These are phyloP conservation scores for Linaria vulgaris DNA, from an alignment of 257 asterid species.

Conservation along the genomic window DNA sequence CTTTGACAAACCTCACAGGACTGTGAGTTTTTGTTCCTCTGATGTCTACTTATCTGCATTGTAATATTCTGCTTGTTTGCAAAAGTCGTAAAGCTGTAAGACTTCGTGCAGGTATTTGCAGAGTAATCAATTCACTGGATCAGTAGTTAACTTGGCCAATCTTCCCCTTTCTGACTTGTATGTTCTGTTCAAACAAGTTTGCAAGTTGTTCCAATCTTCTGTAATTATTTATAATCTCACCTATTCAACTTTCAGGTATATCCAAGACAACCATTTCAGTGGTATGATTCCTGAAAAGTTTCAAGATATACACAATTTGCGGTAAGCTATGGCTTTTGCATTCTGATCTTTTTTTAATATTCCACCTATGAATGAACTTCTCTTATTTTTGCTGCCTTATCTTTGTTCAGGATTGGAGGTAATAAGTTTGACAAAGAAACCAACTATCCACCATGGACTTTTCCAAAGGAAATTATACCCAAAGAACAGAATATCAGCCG, in stretches of 20 bases:
- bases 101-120: constrained; percentile 65
- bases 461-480: constrained; percentile 55
- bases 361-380: neutral
- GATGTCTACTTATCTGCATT: too few species aligned
- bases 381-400: constrained; percentile 15
- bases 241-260: constrained; percentile 53
- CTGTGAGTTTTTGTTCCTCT: constrained; percentile 51
- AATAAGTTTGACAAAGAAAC: constrained; percentile 53
- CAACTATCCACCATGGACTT: constrained; percentile 72
- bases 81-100: constrained; percentile 7
- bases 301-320: constrained; percentile 60
- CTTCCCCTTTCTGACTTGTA: constrained; percentile 71
- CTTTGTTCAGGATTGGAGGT: constrained; percentile 63
- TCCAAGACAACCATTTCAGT: constrained; percentile 86
- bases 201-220: neutral
- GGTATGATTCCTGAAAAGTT: constrained; percentile 84
- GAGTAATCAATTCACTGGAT: constrained; percentile 73
- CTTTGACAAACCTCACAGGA: constrained; percentile 52
- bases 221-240: constrained; percentile 24
- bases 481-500: constrained; percentile 47
- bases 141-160: constrained; percentile 62
- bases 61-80: neutral
- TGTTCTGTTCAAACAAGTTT: constrained; percentile 26
- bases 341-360: neutral
- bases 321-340: constrained; percentile 37